Evolutionary conservation across 352 stramenopile genomes (phyloP).

Genomic region (Phytopythium boreale): DNA sequence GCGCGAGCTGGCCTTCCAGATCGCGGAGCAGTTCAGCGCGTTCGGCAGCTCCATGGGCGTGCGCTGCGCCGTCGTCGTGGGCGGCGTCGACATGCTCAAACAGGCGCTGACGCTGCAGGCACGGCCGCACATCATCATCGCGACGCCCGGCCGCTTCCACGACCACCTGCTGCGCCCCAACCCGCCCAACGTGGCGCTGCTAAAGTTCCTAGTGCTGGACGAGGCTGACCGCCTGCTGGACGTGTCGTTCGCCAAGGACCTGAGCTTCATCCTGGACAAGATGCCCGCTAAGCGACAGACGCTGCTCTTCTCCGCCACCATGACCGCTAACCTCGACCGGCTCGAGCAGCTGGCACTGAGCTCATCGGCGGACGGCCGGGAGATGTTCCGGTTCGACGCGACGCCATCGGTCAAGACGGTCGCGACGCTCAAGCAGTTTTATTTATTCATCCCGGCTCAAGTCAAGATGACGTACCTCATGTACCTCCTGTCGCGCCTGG

Average conservation of each 20-base stretch:
- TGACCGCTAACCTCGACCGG: slow-evolving; percentile 92
- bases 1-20: slow-evolving; percentile 98
- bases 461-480: slow-evolving; percentile 97
- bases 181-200: slow-evolving; percentile 85
- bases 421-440: slow-evolving; percentile 93
- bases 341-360: slow-evolving; percentile 73
- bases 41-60: slow-evolving; percentile 92
- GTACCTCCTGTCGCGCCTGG: slow-evolving; percentile 73
- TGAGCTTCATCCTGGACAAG: slow-evolving; percentile 84
- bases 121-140: slow-evolving; percentile 96
- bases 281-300: slow-evolving; percentile 89
- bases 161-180: slow-evolving; percentile 91
- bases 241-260: slow-evolving; percentile 82
- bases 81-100: slow-evolving; percentile 93
- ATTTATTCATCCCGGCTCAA: slow-evolving; percentile 96
- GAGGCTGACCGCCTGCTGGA: slow-evolving; percentile 96
- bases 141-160: slow-evolving; percentile 94
- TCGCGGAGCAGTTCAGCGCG: slow-evolving; percentile 96
- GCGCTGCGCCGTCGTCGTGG: slow-evolving; percentile 92
- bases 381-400: slow-evolving; percentile 69
- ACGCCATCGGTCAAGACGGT: slow-evolving; percentile 88
- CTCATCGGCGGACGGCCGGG: slow-evolving; percentile 14
- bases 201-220: slow-evolving; percentile 97
- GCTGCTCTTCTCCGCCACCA: slow-evolving; percentile 97
- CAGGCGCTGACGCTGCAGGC: slow-evolving; percentile 88